These are phyloP conservation scores for Alloteropsis semialata DNA, from an alignment of 176 grass and related monocot genomes.

Conservation along the genomic window DNA sequence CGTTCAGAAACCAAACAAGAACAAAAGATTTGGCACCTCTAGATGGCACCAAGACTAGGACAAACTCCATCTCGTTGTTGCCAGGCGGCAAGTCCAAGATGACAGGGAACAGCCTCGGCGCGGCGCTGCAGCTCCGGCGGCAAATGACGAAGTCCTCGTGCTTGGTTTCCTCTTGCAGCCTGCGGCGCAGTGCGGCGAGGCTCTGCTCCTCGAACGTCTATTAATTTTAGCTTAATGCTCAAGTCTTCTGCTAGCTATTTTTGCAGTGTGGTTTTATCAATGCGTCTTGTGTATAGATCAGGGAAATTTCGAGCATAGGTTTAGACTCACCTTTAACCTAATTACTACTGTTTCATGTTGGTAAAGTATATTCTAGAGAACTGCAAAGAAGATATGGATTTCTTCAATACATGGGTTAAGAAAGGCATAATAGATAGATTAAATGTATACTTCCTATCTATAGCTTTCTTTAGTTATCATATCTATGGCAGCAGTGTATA, in stretches of 20 bases:
- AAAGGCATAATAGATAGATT: conserved; percentile 93
- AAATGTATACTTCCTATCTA: conserved; percentile 54
- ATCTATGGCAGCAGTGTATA: conserved; percentile 1
- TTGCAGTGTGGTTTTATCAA: not conserved
- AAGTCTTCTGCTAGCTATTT: conserved; percentile 2
- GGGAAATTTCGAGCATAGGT: conserved; percentile 4
- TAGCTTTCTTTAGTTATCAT: conserved; percentile 25
- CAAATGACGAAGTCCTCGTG: conserved; percentile 44
- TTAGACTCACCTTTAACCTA: conserved; percentile 15
- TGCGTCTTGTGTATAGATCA: not conserved
- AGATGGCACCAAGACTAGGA: conserved; percentile 31
- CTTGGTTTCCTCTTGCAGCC: conserved; percentile 30
- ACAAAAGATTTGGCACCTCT: conserved; percentile 14
- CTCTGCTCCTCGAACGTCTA: conserved; percentile 41
- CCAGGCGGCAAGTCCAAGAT: conserved; percentile 52
- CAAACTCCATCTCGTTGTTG: conserved; percentile 48
- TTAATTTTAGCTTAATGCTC: conserved; percentile 29
- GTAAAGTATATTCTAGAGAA: conserved; percentile 92
- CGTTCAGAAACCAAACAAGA: not conserved
- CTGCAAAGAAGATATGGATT: conserved; percentile 98
- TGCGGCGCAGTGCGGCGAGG: conserved; percentile 33
- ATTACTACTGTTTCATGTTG: conserved; percentile 42
- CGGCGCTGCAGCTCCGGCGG: conserved; percentile 13
- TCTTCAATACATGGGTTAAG: conserved; percentile 96
- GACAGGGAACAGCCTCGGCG: conserved; percentile 34